Conservation (phyloP, 176 grass and related monocot genomes). For the Pontederia crassipes region DNA sequence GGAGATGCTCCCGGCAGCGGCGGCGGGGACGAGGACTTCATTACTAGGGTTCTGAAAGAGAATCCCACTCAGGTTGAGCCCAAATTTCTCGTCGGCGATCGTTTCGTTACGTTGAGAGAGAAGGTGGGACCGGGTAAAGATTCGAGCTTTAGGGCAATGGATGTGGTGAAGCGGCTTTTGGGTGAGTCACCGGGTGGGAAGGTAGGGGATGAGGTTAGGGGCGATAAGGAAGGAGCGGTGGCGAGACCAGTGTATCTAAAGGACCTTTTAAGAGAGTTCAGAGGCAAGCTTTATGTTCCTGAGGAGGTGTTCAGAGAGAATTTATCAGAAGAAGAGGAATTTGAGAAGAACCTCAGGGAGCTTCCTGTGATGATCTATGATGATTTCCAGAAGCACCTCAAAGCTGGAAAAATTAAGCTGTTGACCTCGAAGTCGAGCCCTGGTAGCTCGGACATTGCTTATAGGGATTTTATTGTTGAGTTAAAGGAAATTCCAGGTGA, state of each 20-base stretch:
- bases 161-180: conserved; percentile 9
- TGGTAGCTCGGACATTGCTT: conserved; percentile 5
- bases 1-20: background rate
- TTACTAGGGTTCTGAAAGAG: conserved; percentile 29
- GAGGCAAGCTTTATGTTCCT: conserved; percentile 23
- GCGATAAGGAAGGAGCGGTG: background rate
- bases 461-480: conserved; percentile 28
- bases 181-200: background rate
- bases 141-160: background rate
- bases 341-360: conserved; percentile 15
- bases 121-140: conserved; percentile 15
- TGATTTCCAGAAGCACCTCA: conserved; percentile 26
- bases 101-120: conserved; percentile 28
- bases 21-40: conserved; percentile 13
- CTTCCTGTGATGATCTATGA: conserved; percentile 22
- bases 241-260: conserved; percentile 16
- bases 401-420: conserved; percentile 22
- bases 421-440: conserved; percentile 9
- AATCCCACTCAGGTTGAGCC: conserved; percentile 32
- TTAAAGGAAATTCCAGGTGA: conserved; percentile 31
- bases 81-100: conserved; percentile 30
- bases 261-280: conserved; percentile 22
- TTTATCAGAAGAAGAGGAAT: conserved; percentile 25
- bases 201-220: conserved; percentile 2
- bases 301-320: conserved; percentile 24